Base-by-base conservation (phyloP, 2,329 filamentous ascomycete genomes). In the Trichoderma breve region DNA sequence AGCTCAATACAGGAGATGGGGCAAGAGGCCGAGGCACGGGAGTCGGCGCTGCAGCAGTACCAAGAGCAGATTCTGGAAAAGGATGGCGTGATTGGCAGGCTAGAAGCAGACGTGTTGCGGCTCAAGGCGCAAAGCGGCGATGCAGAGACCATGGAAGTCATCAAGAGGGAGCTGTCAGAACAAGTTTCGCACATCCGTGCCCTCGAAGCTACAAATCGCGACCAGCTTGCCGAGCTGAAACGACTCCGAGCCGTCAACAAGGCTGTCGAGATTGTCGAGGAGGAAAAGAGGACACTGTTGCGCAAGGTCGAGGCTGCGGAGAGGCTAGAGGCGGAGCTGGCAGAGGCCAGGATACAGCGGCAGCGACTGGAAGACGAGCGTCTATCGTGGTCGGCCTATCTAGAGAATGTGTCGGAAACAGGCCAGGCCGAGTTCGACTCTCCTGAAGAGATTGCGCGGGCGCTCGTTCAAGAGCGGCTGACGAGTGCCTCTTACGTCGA, bases 261-360 rank as follows among this genome's bases (percentile, higher is more conserved):
- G 82, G 93, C 93, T n/a, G 91, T 97, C 1, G 93, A 97, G 78
- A 89, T 99, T 2, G 92, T 98, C 0, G 94, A 99, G 79, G 96
- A 99, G 80, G 94, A 99, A 83, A 98, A 98, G 84, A 87, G 93
- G 73, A 89, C 90, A 0, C 83, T 99, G 26, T 92, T 96, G 80
- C 90, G 91, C 36, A 93, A 90, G 78, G 80, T 99, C 1, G 90
- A 93, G 73, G 85, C 92, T 47, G 91, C 95, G 81, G 90, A 93
- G 71, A 86, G 89, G 14, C 78, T 97, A 11, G 90, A 96, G 77
- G 86, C 88, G 32, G 93, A 98, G 78, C 85, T 98, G 14, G 87
- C 89, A 11, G 95, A 97, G 79, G 89, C 92, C 24, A 89, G 92
- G 73, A 86, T 97, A 51, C 94, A 97, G 78, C 91, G 93, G 69